Base-by-base conservation (phyloP, 176 grass and related monocot species). In the Zoysia japonica region DNA sequence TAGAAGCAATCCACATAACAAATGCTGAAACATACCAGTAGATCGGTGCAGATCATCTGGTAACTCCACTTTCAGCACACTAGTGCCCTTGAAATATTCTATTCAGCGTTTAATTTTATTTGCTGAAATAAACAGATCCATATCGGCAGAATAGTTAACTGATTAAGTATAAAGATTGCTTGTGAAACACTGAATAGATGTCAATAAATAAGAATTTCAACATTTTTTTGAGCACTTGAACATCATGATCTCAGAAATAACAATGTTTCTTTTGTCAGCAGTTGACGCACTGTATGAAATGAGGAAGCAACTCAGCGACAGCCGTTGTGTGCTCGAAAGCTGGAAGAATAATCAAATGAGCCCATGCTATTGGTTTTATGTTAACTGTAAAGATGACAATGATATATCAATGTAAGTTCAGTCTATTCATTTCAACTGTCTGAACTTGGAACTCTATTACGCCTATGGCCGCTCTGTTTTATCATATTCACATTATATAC, bases 281-380 rank as follows among this genome's bases (percentile, higher is more conserved):
- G 94, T 48, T 45, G 28, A 47, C 9, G 83, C 66, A 65, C 71
- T 97, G 35, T n/a, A 48, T 59, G 82, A 88, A 52, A 90, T 97
- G 88, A 97, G 75, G 76, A n/a, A 3, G 67, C 47, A 73, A 61
- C 83, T 97, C 63, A 80, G 17, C 3, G 89, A 85, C 81, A 72
- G 10, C n/a, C 40, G 11, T 9, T 67, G 41, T 86, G 80, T 81
- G 59, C 74, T 97, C 47, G 45, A 79, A 3, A 7, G 61, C 20
- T 97, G 94, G 94, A 54, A 15, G 37, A 12, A 53, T 46, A 92
- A 97, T 87, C 91, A 88, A 94, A 84, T 92, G 51, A 82, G 19
- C 70, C 72, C 91, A 11, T 97, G 91, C 89, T 53, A 63, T 40
- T 92, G 75, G 78, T 1, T 3, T 9, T 11, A 17, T n/a, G 68